Evolutionary conservation across 2,329 filamentous ascomycete genomes (phyloP).

Genomic region (Aspergillus neotritici): DNA sequence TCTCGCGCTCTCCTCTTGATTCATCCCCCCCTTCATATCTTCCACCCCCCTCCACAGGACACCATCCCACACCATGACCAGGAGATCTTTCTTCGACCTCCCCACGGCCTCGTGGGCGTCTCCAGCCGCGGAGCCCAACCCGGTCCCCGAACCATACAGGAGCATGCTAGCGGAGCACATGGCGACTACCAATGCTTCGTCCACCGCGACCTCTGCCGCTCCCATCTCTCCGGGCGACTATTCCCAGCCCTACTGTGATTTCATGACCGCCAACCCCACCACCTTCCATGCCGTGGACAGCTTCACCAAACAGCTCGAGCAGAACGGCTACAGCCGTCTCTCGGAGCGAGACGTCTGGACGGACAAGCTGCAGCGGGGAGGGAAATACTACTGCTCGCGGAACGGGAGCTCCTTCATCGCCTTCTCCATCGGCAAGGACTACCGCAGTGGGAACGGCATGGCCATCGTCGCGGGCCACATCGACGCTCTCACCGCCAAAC

Average conservation of each 20-base stretch:
- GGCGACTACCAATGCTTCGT: conserved; percentile 5
- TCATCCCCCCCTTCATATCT: not conserved
- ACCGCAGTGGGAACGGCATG: conserved; percentile 77
- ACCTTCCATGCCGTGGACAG: conserved; percentile 84
- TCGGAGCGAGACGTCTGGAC: conserved; percentile 74
- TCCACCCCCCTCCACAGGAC: not conserved
- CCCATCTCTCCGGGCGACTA: conserved; percentile 53
- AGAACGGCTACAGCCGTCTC: conserved; percentile 68
- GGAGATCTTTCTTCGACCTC: not conserved
- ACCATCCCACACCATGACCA: not conserved
- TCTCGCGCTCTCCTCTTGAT: not conserved
- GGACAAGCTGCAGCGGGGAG: conserved; percentile 65
- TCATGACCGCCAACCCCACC: conserved; percentile 84
- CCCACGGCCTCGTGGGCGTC: no score
- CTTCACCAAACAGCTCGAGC: conserved; percentile 66
- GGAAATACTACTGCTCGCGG: conserved; percentile 82
- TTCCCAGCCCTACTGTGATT: conserved; percentile 78
- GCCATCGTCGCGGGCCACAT: conserved; percentile 89
- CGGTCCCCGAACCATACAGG: no score
- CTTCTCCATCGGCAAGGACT: conserved; percentile 74
- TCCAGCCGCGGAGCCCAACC: no score
- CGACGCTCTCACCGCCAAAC: conserved; percentile 80
- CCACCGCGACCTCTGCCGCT: conserved; percentile 12
- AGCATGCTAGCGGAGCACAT: no score
- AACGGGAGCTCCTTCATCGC: conserved; percentile 83